phyloP scores from a whole-genome alignment of 176 grass and related monocot genomes.

The Chrysopogon serrulatus region DNA sequence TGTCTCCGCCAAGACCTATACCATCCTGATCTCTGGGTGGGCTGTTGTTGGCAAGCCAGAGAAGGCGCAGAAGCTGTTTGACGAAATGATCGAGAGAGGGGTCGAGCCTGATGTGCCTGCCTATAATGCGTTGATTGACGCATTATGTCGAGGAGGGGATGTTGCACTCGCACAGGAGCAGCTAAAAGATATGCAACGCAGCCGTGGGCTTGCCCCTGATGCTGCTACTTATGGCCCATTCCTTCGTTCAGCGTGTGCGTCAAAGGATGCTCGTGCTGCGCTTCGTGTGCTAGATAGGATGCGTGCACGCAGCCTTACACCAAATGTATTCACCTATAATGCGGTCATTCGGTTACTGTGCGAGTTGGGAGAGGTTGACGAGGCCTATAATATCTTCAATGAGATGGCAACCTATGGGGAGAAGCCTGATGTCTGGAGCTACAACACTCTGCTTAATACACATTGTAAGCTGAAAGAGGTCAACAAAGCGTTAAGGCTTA shows the following conservation, averaged over 20 bases:
- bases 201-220: slow-evolving; percentile 41
- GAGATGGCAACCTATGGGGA: slow-evolving; percentile 51
- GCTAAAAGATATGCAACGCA: slow-evolving; percentile 56
- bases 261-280: slow-evolving; percentile 54
- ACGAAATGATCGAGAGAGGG: slow-evolving; percentile 61
- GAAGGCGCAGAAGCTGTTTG: slow-evolving; percentile 45
- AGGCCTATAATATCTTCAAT: slow-evolving; percentile 78
- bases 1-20: slow-evolving; percentile 58
- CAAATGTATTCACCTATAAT: slow-evolving; percentile 88
- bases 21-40: slow-evolving; percentile 78
- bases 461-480: slow-evolving; percentile 84
- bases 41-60: slow-evolving; percentile 34
- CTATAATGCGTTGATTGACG: slow-evolving; percentile 59
- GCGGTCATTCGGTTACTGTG: slow-evolving; percentile 61
- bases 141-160: slow-evolving; percentile 55
- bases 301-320: slow-evolving; percentile 37
- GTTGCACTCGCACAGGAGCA: slow-evolving; percentile 33
- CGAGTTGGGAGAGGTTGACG: slow-evolving; percentile 51
- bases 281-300: slow-evolving; percentile 76
- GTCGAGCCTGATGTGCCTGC: slow-evolving; percentile 34
- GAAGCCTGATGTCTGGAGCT: slow-evolving; percentile 80
- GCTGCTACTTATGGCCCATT: slow-evolving; percentile 73
- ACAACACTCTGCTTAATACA: slow-evolving; percentile 58
- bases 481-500: slow-evolving; percentile 63
- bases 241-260: slow-evolving; percentile 46